Percentiles rank a stretch among this genome's conserved stretches.
Conservation (phyloP, 441 rosid genomes). For the Dalechampia spathulata region DNA sequence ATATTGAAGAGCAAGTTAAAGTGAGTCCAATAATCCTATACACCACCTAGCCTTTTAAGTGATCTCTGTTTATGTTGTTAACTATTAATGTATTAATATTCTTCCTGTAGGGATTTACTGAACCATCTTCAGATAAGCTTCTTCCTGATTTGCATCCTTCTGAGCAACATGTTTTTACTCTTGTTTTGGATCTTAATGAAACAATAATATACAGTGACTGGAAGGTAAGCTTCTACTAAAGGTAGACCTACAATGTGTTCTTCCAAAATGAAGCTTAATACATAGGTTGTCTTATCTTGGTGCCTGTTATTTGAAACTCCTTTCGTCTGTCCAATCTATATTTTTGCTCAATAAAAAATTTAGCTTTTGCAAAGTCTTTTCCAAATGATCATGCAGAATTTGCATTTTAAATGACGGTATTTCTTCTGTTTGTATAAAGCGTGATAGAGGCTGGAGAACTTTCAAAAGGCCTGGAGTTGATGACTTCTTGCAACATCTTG, state of each 20-base stretch:
- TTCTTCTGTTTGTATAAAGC: slow-evolving; percentile 31
- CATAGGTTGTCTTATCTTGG: background rate
- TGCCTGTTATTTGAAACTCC: too few relatives aligned
- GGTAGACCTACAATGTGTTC: background rate
- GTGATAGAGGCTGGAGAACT: slow-evolving; percentile 98
- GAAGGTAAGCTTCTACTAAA: slow-evolving; percentile 43
- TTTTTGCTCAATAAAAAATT: background rate
- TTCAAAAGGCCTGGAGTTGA: slow-evolving; percentile 97
- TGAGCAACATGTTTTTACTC: slow-evolving; percentile 82
- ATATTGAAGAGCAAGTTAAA: slow-evolving; percentile 66
- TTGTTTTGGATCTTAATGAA: slow-evolving; percentile 92
- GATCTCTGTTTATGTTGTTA: too few relatives aligned
- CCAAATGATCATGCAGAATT: slow-evolving; percentile 2
- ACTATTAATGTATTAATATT: too few relatives aligned
- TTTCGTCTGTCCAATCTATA: too few relatives aligned
- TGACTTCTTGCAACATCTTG: slow-evolving; percentile 86
- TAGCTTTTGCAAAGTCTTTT: background rate
- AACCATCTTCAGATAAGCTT: slow-evolving; percentile 92
- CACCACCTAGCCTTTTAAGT: background rate
- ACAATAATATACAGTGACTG: slow-evolving; percentile 90
- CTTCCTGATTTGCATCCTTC: slow-evolving; percentile 89
- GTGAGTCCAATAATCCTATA: slow-evolving; percentile 29
- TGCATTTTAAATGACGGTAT: background rate
- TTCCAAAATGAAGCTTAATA: background rate
- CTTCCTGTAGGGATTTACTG: slow-evolving; percentile 63